Evolutionary conservation across 306 rosid genomes (phyloP), one percentile per base, ranked within the genome.

Genomic region (Trifolium fragiferum): DNA sequence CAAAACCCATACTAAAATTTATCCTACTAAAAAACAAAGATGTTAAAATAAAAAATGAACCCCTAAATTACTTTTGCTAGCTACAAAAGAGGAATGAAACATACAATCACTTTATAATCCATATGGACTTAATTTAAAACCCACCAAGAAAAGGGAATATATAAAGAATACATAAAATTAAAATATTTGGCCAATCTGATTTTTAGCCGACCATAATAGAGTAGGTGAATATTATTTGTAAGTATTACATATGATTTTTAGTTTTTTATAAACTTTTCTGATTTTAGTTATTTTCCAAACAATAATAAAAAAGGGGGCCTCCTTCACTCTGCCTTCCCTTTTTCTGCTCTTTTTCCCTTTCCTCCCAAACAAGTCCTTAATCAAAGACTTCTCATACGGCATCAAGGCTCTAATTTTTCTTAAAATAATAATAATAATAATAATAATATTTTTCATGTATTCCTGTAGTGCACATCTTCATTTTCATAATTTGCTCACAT

Each of bases 321-420:
- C 43, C 27, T 33, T 68, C 49, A 11, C 47, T 21, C 8, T 53
- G 69, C 37, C 80, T 69, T 69, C 43, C 69, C 58, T 46, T 80
- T 63, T 81, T 73, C 55, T 37, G 65, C 76, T n/a, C 66, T 38
- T 57, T 46, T 80, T 71, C 85, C 82, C 49, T 20, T 76, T 82
- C 76, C 70, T 70, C 76, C 76, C 76, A 82, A 82, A 77, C 76
- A 82, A 4, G 62, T 5, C 75, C 68, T 77, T 82, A 77, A 77
- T 59, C 8, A 73, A 35, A 11, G 79, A 60, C 55, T 50, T 77
- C 40, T 77, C 47, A 40, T 67, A 11, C 63, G 54, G 76, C 67
- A 66, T 23, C 53, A 72, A 59, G 41, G n/a, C 46, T 71, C 21
- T 62, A 21, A 65, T 54, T 70, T 75, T 74, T 27, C 32, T 25